Percentiles rank a stretch among this genome's conserved stretches.
Evolutionary conservation across 2,329 filamentous ascomycete genomes (phyloP).

Genomic region (Talaromyces sp.): DNA sequence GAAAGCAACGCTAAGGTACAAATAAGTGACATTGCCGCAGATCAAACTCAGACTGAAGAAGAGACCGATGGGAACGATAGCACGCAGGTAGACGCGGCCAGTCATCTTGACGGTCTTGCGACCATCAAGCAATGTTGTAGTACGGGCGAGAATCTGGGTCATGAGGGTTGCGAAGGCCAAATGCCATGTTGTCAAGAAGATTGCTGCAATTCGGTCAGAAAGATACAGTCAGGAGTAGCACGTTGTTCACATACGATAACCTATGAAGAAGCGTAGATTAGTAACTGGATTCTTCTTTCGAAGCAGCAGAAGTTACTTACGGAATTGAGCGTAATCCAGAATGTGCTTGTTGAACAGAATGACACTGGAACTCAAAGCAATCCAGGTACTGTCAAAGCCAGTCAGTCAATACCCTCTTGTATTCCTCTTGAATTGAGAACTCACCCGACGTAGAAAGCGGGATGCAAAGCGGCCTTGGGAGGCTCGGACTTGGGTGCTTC

Average conservation of each 20-base stretch:
- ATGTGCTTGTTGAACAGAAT: slow-evolving; percentile 99
- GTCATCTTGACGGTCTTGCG: slow-evolving; percentile 98
- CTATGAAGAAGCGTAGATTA: slow-evolving; percentile 24
- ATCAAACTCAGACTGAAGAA: slow-evolving; percentile 97
- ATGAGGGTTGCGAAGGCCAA: slow-evolving; percentile 87
- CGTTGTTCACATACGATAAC: slow-evolving; percentile 43
- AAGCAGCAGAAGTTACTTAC: slow-evolving; percentile 48
- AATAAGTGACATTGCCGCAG: slow-evolving; percentile 91
- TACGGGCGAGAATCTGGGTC: slow-evolving; percentile 88
- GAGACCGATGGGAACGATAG: slow-evolving; percentile 89
- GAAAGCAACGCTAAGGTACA: slow-evolving; percentile 92
- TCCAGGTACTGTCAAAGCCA: slow-evolving; percentile 69
- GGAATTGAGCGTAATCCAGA: slow-evolving; percentile 77
- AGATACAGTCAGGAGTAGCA: not conserved
- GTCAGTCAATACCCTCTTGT: slow-evolving; percentile 19
- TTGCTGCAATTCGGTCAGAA: slow-evolving; percentile 34
- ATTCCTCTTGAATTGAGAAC: slow-evolving; percentile 15
- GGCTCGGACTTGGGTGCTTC: slow-evolving; percentile 66
- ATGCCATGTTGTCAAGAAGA: slow-evolving; percentile 91
- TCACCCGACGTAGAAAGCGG: slow-evolving; percentile 77
- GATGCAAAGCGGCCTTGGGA: slow-evolving; percentile 64
- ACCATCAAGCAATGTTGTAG: slow-evolving; percentile 84
- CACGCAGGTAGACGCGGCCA: slow-evolving; percentile 83
- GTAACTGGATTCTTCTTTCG: slow-evolving; percentile 11
- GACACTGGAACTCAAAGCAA: slow-evolving; percentile 83